phyloP scores from a whole-genome alignment of 2,329 filamentous ascomycete genomes.

The Curvularia sp. region DNA sequence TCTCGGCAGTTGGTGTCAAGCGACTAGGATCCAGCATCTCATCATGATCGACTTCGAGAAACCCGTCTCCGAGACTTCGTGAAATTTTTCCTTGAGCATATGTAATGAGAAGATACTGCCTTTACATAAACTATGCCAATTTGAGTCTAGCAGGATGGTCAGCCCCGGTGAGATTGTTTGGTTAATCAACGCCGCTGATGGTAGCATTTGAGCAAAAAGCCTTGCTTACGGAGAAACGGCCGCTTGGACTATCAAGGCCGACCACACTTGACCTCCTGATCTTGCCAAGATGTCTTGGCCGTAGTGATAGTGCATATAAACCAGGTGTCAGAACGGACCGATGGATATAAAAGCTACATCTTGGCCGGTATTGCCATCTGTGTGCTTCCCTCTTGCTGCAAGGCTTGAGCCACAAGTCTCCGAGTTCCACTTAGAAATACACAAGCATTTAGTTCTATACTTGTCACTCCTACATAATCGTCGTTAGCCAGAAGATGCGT shows the following conservation, averaged over 20 bases:
- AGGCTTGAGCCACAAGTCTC: too few relatives aligned
- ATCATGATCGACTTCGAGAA: too few relatives aligned
- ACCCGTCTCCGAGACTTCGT: too few relatives aligned
- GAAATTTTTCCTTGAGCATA: too few relatives aligned
- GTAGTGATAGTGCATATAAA: background rate
- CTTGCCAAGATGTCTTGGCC: conserved; percentile 6
- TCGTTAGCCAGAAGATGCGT: conserved; percentile 5
- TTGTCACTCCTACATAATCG: background rate
- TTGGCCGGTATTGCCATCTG: background rate
- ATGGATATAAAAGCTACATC: conserved; percentile 8
- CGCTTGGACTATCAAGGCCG: conserved; percentile 3
- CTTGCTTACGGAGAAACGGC: conserved; percentile 1
- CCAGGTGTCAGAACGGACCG: background rate
- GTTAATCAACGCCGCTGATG: conserved; percentile 5
- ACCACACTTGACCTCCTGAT: background rate
- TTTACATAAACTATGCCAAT: background rate
- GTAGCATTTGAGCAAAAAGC: background rate
- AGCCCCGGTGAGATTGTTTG: background rate
- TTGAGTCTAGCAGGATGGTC: background rate
- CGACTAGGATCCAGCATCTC: background rate
- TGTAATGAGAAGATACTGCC: too few relatives aligned
- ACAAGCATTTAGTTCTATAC: background rate
- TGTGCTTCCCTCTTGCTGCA: background rate
- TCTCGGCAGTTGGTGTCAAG: background rate
- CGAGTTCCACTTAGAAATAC: background rate